phyloP scores from a whole-genome alignment of 1,284 basidiomycete genomes.

The Fomitopsis schrenkii region DNA sequence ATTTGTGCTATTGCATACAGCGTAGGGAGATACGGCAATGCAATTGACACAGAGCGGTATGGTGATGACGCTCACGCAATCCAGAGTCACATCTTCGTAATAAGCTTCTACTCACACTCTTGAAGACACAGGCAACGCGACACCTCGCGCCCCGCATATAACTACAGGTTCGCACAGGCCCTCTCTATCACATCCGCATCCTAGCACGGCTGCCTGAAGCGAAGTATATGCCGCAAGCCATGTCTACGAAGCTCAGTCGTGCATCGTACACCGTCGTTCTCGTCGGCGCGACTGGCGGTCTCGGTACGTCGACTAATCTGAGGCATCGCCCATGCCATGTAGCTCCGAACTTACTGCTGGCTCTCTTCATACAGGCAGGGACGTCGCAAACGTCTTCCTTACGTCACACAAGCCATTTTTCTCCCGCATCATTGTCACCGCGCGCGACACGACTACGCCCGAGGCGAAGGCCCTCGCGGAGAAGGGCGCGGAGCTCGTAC shows the following conservation, averaged over 20 bases:
- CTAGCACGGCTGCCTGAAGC: not conserved
- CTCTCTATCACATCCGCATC: not conserved
- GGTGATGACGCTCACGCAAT: not conserved
- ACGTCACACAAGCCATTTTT: conserved; percentile 19
- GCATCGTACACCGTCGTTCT: conserved; percentile 20
- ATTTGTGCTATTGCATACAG: not conserved
- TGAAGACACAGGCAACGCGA: not conserved
- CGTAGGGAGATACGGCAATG: not conserved
- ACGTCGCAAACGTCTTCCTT: conserved; percentile 16
- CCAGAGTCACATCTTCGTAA: not conserved
- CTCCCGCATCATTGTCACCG: conserved; percentile 20
- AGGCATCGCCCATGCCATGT: not conserved
- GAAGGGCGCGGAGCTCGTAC: conserved; percentile 21
- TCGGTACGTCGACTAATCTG: conserved; percentile 20
- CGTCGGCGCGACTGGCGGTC: conserved; percentile 23
- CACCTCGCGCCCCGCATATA: not conserved
- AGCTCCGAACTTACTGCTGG: not conserved
- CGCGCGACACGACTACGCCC: conserved; percentile 17
- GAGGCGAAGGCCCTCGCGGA: conserved; percentile 17
- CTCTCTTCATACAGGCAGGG: conserved; percentile 6
- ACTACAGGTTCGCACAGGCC: not conserved
- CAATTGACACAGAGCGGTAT: no score
- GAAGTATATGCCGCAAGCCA: conserved; percentile 16
- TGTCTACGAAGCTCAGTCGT: conserved; percentile 15
- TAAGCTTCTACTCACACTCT: not conserved